Base-by-base conservation (phyloP, 345 rosid genomes). In the Punica granatum region DNA sequence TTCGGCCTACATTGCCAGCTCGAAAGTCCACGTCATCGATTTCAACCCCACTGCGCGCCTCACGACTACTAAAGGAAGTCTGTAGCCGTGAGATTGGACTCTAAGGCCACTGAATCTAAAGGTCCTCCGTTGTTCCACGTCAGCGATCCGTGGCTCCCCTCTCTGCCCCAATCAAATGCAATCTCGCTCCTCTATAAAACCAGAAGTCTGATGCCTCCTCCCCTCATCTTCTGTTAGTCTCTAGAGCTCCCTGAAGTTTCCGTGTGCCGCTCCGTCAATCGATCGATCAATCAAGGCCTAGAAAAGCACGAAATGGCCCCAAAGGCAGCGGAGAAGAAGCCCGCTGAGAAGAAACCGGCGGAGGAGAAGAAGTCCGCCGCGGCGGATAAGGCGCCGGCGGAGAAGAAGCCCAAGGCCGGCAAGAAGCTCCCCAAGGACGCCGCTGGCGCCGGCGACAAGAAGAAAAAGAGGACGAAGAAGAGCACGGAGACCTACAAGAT, bases 341-440 rank as follows among this genome's bases (percentile, higher is more conserved):
- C 82, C 6, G 82, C 72, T 2, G 84, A n/a, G n/a, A n/a, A n/a
- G n/a, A n/a, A n/a, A n/a, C n/a, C n/a, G n/a, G n/a, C n/a, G n/a
- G n/a, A n/a, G n/a, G n/a, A n/a, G 70, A 80, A 82, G 74, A 82
- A 82, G 48, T 36, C 70, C 3, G 33, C 74, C 6, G 77, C 64
- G 44, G 86, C 81, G 0, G 86, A 82, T 75, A 82, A 80, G 71
- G 75, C 80, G 1, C 84, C 84, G 19, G 84, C 84, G 0, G 88
- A 84, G 75, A 84, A 84, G 82, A 84, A 77, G 64, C 85, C 85
- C 0, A 81, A 84, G 61, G 85, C 85, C 9, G 88, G 85, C 0
- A 83, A 83, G 80, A 80, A 81, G 13, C 77, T 84, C 0, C 84
- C 82, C 0, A 84, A 81, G 64, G 86, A 80, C 7, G 64, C 63